Evolutionary conservation across 169 alveolate genomes (phyloP).

Genomic region (Plasmodium reichenowi): DNA sequence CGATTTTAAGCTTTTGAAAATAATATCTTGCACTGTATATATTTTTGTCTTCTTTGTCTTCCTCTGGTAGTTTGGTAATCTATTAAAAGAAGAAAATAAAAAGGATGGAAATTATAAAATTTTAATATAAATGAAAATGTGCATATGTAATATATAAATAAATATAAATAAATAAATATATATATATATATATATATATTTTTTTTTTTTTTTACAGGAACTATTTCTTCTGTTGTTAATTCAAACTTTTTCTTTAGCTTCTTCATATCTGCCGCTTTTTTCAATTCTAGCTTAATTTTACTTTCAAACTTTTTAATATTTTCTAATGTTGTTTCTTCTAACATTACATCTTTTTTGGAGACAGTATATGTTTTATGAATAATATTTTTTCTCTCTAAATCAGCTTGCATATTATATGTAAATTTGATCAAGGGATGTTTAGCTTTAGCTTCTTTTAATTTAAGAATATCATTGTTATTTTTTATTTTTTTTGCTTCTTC

Average conservation of each 20-base stretch:
- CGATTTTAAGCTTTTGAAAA: constrained; percentile 74
- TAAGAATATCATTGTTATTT: constrained; percentile 83
- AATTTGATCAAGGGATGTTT: constrained; percentile 88
- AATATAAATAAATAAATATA: neutral
- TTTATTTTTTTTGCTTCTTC: constrained; percentile 85
- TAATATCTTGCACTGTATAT: constrained; percentile 63
- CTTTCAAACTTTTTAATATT: constrained; percentile 83
- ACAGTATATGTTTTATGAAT: constrained; percentile 82
- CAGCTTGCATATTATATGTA: constrained; percentile 87
- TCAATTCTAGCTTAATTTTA: constrained; percentile 79
- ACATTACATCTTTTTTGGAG: constrained; percentile 79
- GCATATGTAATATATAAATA: neutral
- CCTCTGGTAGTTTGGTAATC: constrained; percentile 67
- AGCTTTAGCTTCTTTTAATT: constrained; percentile 86
- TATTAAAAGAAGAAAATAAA: neutral
- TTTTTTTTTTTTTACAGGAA: constrained; percentile 62
- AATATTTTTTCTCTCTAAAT: constrained; percentile 85
- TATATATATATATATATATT: neutral
- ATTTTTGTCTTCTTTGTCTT: constrained; percentile 62
- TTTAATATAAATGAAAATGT: neutral
- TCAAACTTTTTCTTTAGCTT: constrained; percentile 81
- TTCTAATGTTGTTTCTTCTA: constrained; percentile 80
- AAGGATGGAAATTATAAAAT: neutral
- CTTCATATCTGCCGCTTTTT: constrained; percentile 81
- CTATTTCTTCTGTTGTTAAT: constrained; percentile 79